Evolutionary conservation across 23 red algal genomes (phyloP), one percentile per base, ranked within the genome.

Genomic region (Gracilaria gracilis): DNA sequence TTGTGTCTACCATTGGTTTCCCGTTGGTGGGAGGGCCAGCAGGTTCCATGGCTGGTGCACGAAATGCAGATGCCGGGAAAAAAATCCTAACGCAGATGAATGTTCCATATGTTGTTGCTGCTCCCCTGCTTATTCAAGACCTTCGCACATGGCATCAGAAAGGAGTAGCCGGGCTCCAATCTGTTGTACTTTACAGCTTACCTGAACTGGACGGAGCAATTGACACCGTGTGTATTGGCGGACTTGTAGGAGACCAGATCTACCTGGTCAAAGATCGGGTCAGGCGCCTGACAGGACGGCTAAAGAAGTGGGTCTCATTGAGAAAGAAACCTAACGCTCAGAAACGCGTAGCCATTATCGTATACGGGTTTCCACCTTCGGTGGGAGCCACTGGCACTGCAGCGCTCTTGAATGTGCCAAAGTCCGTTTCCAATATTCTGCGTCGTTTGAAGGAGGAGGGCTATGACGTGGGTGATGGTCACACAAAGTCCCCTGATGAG

Each of bases 141-240:
- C 29, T 86, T 29, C 55, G 62, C 0, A 51, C 84, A 37, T 94
- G 92, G 92, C 69, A 61, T 46, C 58, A 82, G 58, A 87, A 57
- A n/a, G 92, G 92, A 14, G 92, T 94, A 8, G 79, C 77, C 38
- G 92, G 92, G 37, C 75, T 94, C 37, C 92, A 94, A 57, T 88
- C 92, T 49, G 83, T 87, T 34, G 92, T 94, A 2, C 83, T 94
- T 2, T 94, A 94, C 83, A 87, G 83, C 28, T 42, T 94, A 2
- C 92, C 92, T 33, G 92, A 94, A 57, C 83, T 87, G 15, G 92
- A 94, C 48, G 92, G 92, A 9, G 92, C 92, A 17, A 87, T 94
- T 21, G 92, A 94, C 83, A 86, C 92, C 4, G 84, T 94, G 25
- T 79, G 85, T 21, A 85, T 94, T 31, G 92, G 92, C 28, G 92